phyloP scores from a whole-genome alignment of 2,329 filamentous ascomycete species.

The Cladosporium sphaerospermum region DNA sequence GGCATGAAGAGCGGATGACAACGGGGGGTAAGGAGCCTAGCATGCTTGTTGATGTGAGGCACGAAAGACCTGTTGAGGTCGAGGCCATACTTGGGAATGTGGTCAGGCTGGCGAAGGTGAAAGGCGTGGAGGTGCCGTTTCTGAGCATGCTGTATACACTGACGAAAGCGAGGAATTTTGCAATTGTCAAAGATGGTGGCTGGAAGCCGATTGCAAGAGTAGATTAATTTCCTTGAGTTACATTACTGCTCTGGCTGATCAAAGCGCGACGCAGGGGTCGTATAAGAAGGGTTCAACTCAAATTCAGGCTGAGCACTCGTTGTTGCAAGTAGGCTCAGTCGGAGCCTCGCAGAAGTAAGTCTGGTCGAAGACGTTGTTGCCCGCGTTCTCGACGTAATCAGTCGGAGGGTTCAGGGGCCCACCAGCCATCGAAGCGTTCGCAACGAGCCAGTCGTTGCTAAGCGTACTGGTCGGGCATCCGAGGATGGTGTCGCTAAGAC shows the following conservation, averaged over 20 bases:
- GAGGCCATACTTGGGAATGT: conserved; percentile 46
- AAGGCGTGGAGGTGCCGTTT: conserved; percentile 34
- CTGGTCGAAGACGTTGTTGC: conserved; percentile 33
- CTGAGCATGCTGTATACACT: conserved; percentile 41
- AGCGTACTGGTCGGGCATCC: conserved; percentile 28
- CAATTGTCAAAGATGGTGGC: conserved; percentile 11
- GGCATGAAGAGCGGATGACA: conserved; percentile 35
- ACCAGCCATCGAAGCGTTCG: conserved; percentile 24
- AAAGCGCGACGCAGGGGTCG: not conserved
- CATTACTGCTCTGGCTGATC: not conserved
- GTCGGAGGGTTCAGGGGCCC: conserved; percentile 27
- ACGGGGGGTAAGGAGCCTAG: conserved; percentile 41
- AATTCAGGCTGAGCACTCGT: not conserved
- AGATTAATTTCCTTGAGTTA: not conserved
- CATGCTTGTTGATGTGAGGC: conserved; percentile 44
- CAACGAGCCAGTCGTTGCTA: conserved; percentile 27
- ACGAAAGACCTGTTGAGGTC: conserved; percentile 42
- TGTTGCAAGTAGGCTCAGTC: conserved; percentile 18
- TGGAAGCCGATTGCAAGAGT: conserved; percentile 19
- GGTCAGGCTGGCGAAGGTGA: conserved; percentile 36
- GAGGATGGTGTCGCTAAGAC: conserved; percentile 26
- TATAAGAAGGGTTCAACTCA: too few species aligned
- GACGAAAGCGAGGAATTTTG: conserved; percentile 29
- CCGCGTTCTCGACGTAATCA: conserved; percentile 22
- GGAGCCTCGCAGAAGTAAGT: conserved; percentile 29